Conservation (phyloP, 768 basidiomycete species). For the Rhizopogon vinicolor region DNA sequence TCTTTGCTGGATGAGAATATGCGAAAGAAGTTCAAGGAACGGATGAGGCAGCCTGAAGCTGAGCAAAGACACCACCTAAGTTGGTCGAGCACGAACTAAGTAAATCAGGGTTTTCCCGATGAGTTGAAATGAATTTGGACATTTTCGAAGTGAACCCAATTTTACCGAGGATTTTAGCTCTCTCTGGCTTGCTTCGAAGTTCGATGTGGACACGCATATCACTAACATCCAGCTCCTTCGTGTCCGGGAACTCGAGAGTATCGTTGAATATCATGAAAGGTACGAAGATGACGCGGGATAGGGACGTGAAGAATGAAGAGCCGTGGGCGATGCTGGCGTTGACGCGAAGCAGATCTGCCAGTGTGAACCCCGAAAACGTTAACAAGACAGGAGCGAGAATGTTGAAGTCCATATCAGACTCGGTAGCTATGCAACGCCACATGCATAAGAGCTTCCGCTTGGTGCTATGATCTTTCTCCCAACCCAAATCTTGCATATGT, state of each 20-base stretch:
- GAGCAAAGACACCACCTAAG: too few relatives aligned
- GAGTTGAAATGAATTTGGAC: too few relatives aligned
- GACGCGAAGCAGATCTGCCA: slow-evolving; percentile 24
- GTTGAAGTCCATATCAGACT: slow-evolving; percentile 15
- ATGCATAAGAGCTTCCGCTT: not conserved
- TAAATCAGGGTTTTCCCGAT: too few relatives aligned
- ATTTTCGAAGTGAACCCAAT: too few relatives aligned
- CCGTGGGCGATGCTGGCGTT: slow-evolving; percentile 29
- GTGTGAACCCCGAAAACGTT: too few relatives aligned
- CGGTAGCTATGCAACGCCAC: not conserved
- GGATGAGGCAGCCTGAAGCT: too few relatives aligned
- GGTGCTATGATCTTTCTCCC: slow-evolving; percentile 18
- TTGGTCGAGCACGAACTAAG: too few relatives aligned
- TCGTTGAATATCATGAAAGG: not conserved
- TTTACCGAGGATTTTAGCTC: too few relatives aligned
- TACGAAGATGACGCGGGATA: slow-evolving; percentile 33
- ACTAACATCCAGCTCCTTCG: too few relatives aligned
- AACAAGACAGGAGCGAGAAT: slow-evolving; percentile 6
- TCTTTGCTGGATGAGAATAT: too few relatives aligned
- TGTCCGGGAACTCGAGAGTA: not conserved
- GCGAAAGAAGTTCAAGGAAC: too few relatives aligned
- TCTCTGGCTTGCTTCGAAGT: too few relatives aligned
- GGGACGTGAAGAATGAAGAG: slow-evolving; percentile 24
- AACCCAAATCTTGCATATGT: slow-evolving; percentile 32
- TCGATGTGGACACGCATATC: not conserved